phyloP scores from a whole-genome alignment of 805 yeast genomes.

The Barnettozyma salicaria region DNA sequence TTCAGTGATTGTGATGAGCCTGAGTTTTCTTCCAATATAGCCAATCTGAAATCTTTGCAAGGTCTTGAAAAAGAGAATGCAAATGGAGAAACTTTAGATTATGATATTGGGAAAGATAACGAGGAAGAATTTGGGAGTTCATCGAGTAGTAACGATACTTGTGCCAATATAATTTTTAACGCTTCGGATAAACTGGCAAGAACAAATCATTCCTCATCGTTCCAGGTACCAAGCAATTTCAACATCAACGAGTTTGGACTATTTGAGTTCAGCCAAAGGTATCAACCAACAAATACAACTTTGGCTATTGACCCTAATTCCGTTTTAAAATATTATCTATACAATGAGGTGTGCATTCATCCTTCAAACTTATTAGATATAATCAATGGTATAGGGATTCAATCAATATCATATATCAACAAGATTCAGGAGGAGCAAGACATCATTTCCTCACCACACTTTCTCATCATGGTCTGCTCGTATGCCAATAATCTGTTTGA shows the following conservation, averaged over 20 bases:
- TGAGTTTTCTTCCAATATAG: slow-evolving; percentile 1
- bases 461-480: slow-evolving; percentile 13
- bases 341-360: slow-evolving; percentile 10
- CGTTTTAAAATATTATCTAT: slow-evolving; percentile 9
- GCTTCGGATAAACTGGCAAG: not conserved
- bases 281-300: not conserved
- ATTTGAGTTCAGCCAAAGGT: slow-evolving; percentile 4
- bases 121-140: not conserved
- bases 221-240: slow-evolving; percentile 4
- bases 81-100: not conserved
- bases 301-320: slow-evolving; percentile 3
- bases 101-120: not conserved
- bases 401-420: slow-evolving; percentile 10
- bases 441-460: slow-evolving; percentile 11
- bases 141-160: no score
- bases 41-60: not conserved
- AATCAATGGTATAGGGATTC: slow-evolving; percentile 11
- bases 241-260: slow-evolving; percentile 6
- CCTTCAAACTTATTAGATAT: slow-evolving; percentile 8
- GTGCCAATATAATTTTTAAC: not conserved
- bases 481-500: slow-evolving; percentile 14
- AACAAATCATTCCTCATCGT: slow-evolving; percentile 2
- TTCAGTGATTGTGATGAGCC: not conserved
- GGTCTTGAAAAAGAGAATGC: not conserved
- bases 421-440: slow-evolving; percentile 7